A percentile compares a stretch with the other conserved stretches of the same genome.
Conservation (phyloP, 345 rosid species). For the Luvunga scandens region DNA sequence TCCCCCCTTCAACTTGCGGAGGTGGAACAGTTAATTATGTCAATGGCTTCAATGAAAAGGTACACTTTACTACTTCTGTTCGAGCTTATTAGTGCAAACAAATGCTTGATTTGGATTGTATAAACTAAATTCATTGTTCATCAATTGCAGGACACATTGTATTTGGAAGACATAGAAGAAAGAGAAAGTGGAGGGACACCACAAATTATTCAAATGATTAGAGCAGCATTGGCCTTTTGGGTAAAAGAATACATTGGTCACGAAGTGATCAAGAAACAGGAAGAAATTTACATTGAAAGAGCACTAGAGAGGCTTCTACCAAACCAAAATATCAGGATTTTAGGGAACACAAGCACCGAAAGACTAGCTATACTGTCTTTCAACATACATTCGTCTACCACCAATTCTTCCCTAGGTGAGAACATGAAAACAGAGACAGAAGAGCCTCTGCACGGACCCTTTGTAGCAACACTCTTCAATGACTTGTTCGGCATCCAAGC, state of each 20-base stretch:
- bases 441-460: too few species aligned
- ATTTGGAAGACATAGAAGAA: conserved; percentile 46
- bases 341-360: conserved; percentile 38
- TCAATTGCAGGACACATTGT: conserved; percentile 48
- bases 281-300: conserved; percentile 27
- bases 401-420: conserved; percentile 1
- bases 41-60: conserved; percentile 53
- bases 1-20: conserved; percentile 59
- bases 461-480: too few species aligned
- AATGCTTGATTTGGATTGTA: neutral
- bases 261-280: conserved; percentile 34
- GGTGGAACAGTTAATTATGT: conserved; percentile 66
- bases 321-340: conserved; percentile 36
- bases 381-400: conserved; percentile 36
- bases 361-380: conserved; percentile 53
- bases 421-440: too few species aligned
- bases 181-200: conserved; percentile 64
- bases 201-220: conserved; percentile 50
- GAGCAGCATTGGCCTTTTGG: conserved; percentile 60
- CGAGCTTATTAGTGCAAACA: neutral
- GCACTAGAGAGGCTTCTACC: conserved; percentile 43
- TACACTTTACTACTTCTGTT: neutral
- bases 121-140: neutral
- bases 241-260: conserved; percentile 43
- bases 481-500: too few species aligned